These are phyloP conservation scores for Aspergillus arachidicola DNA, from an alignment of 2,329 filamentous ascomycete species.

Conservation along the genomic window DNA sequence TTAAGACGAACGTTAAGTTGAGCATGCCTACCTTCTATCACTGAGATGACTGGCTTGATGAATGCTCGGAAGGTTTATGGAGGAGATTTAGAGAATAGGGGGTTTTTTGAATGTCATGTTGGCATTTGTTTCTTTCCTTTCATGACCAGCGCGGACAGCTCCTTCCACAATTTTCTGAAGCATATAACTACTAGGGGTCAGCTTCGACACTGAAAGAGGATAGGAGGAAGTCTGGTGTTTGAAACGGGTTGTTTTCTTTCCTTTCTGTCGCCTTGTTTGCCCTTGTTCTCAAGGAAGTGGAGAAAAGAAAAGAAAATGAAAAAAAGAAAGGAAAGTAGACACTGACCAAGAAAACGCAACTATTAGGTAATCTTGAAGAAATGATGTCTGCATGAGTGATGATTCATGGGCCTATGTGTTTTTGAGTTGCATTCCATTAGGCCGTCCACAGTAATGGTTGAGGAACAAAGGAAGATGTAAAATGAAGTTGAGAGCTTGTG, in stretches of 20 bases:
- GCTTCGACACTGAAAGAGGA: neutral
- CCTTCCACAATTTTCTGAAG: neutral
- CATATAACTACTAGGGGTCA: neutral
- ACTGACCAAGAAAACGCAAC: neutral
- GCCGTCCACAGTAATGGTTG: neutral
- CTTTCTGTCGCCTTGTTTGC: neutral
- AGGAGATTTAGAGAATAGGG: neutral
- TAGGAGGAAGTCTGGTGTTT: neutral
- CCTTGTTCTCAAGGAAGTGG: neutral
- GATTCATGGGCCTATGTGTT: neutral
- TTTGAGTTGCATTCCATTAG: neutral
- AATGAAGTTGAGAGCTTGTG: neutral
- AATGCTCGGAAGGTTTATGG: neutral
- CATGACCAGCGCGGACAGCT: neutral
- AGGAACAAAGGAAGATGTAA: neutral
- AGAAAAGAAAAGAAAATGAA: neutral
- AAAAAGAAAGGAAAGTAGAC: slow-evolving; percentile 4
- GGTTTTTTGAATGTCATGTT: neutral
- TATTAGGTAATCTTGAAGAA: neutral
- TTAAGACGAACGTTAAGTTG: neutral
- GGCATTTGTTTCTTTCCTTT: neutral
- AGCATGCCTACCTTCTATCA: neutral
- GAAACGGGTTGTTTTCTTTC: too few species aligned
- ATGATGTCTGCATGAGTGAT: neutral
- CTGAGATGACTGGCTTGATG: neutral